These are phyloP conservation scores for Furculomyces boomerangus DNA, from an alignment of 371 early-diverging fungal genomes.

Conservation along the genomic window DNA sequence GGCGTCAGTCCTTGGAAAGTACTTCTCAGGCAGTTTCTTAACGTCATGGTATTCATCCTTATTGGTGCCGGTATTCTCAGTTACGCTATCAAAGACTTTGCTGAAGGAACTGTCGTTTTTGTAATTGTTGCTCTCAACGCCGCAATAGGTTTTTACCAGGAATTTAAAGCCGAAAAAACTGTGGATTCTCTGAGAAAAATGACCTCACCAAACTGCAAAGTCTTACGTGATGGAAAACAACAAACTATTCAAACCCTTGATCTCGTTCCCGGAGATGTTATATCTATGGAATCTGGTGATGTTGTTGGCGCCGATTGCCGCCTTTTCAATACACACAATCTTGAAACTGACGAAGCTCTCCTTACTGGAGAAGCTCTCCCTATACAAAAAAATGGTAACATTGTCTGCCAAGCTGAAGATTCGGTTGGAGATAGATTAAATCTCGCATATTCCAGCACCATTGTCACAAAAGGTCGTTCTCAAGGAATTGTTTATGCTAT, in stretches of 20 bases:
- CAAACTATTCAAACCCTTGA: slow-evolving; percentile 40
- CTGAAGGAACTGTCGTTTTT: slow-evolving; percentile 43
- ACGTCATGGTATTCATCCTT: slow-evolving; percentile 69
- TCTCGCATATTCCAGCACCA: slow-evolving; percentile 35
- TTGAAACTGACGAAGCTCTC: slow-evolving; percentile 70
- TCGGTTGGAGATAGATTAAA: slow-evolving; percentile 37
- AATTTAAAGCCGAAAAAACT: slow-evolving; percentile 73
- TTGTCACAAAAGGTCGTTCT: slow-evolving; percentile 42
- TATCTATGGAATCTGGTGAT: slow-evolving; percentile 71
- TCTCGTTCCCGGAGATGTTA: slow-evolving; percentile 74
- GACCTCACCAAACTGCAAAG: slow-evolving; percentile 53
- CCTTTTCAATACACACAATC: slow-evolving; percentile 56
- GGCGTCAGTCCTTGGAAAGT: slow-evolving; percentile 47
- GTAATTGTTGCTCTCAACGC: slow-evolving; percentile 59
- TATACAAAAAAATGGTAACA: slow-evolving; percentile 33
- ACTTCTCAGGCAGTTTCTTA: slow-evolving; percentile 55
- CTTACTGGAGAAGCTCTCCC: slow-evolving; percentile 73
- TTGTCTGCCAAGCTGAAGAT: slow-evolving; percentile 26
- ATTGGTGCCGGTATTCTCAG: slow-evolving; percentile 43
- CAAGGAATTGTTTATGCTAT: slow-evolving; percentile 52
- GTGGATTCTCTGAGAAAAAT: slow-evolving; percentile 67
- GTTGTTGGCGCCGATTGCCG: slow-evolving; percentile 75
- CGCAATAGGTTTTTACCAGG: slow-evolving; percentile 69
- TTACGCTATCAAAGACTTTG: slow-evolving; percentile 35
- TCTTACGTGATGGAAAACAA: slow-evolving; percentile 58